Conservation (phyloP, 2,329 filamentous ascomycete genomes). For the Colletotrichum liaoningense region DNA sequence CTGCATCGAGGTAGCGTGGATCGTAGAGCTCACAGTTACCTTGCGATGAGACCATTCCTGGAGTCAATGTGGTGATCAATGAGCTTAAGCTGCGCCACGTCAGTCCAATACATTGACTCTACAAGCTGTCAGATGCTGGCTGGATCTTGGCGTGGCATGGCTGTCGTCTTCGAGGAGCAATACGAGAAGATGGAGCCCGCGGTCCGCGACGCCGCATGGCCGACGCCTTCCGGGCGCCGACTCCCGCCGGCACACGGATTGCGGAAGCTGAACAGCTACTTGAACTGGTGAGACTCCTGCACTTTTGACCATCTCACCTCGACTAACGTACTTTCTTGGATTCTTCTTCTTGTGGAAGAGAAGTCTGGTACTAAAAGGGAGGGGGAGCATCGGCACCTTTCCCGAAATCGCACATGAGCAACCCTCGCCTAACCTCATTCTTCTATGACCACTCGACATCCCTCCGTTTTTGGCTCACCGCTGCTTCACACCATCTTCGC, state of each 20-base stretch:
- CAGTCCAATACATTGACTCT: not conserved
- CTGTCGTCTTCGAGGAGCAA: not conserved
- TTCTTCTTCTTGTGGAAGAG: not conserved
- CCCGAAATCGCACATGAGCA: constrained; percentile 6
- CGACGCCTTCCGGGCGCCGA: constrained; percentile 5
- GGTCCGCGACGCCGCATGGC: constrained; percentile 5
- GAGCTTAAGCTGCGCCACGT: not conserved
- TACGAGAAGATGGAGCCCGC: not conserved
- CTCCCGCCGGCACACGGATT: constrained; percentile 9
- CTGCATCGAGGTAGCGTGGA: too few species aligned
- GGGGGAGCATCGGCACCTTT: constrained; percentile 2
- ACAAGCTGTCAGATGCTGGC: not conserved
- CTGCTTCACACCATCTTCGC: constrained; percentile 27
- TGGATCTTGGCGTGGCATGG: not conserved
- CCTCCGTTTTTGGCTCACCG: constrained; percentile 13
- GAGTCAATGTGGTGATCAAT: not conserved
- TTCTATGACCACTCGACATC: not conserved
- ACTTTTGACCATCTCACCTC: not conserved
- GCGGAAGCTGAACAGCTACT: not conserved
- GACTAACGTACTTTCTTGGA: not conserved
- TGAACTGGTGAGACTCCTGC: not conserved
- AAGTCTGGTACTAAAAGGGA: not conserved
- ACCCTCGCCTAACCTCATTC: constrained; percentile 12
- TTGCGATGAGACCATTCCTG: not conserved
- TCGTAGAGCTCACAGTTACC: too few species aligned